Conservation (phyloP, 495 filamentous ascomycete genomes). For the Podospora conica region DNA sequence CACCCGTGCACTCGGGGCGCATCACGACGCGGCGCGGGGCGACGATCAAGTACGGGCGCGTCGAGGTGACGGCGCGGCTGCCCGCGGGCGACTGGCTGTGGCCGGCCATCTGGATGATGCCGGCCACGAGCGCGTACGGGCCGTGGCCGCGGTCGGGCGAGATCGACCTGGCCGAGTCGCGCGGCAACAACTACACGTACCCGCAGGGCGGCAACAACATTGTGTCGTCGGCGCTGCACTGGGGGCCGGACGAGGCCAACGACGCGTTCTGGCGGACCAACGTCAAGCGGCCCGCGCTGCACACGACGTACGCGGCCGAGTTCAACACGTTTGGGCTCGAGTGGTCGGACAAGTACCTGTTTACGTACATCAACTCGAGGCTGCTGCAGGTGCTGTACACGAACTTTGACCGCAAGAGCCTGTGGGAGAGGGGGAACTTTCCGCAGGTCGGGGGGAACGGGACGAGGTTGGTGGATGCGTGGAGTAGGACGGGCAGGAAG, state of each 20-base stretch:
- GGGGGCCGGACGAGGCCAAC: conserved; percentile 57
- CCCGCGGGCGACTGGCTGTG: conserved; percentile 80
- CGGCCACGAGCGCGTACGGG: conserved; percentile 64
- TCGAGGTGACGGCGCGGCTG: conserved; percentile 71
- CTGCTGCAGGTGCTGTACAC: conserved; percentile 74
- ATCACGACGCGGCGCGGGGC: conserved; percentile 65
- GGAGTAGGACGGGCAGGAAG: conserved; percentile 55
- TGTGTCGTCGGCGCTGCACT: conserved; percentile 73
- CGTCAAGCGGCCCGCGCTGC: conserved; percentile 65
- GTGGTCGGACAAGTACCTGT: conserved; percentile 84
- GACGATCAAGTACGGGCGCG: conserved; percentile 70
- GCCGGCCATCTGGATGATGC: conserved; percentile 92
- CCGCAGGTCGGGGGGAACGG: conserved; percentile 61
- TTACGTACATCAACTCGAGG: conserved; percentile 76
- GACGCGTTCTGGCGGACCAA: conserved; percentile 76
- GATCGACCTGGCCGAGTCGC: conserved; percentile 74
- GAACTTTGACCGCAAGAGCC: conserved; percentile 57
- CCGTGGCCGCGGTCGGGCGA: conserved; percentile 77
- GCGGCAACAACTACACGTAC: conserved; percentile 74
- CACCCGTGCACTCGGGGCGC: conserved; percentile 71
- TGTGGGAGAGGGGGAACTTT: conserved; percentile 73
- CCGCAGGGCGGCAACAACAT: conserved; percentile 74
- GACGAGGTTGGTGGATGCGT: conserved; percentile 59
- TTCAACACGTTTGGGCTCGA: conserved; percentile 76
- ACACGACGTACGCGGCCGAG: conserved; percentile 61